A percentile compares a stretch with the other conserved stretches of the same genome.
phyloP scores from a whole-genome alignment of 2,329 filamentous ascomycete species.

The Ceratocystis albifundus region DNA sequence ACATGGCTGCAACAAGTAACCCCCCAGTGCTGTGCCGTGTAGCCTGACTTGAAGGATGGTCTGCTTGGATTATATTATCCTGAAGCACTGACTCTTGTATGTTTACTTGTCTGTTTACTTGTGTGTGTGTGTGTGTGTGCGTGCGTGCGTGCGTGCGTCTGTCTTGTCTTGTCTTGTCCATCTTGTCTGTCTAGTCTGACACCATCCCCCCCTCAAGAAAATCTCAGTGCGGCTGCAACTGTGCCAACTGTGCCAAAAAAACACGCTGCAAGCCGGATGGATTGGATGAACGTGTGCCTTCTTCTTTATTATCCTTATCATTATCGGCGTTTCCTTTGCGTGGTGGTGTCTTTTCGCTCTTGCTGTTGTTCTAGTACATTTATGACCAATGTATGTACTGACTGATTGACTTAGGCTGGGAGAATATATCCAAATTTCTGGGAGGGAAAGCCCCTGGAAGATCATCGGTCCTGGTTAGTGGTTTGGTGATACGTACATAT shows the following conservation, averaged over 20 bases:
- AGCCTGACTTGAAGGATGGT: neutral
- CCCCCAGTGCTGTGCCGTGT: neutral
- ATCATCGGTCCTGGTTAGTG: neutral
- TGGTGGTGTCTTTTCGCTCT: neutral
- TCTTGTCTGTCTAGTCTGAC: neutral
- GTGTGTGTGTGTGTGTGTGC: neutral
- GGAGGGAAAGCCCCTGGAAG: neutral
- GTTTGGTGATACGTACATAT: neutral
- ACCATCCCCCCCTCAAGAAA: neutral
- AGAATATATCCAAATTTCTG: neutral
- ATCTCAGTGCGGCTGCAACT: constrained; percentile 1
- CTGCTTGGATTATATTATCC: neutral
- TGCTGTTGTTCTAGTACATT: neutral
- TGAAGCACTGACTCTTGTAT: neutral
- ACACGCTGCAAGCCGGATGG: neutral
- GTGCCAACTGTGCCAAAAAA: too few species aligned
- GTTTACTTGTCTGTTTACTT: neutral
- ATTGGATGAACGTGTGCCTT: neutral
- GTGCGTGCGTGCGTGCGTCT: neutral
- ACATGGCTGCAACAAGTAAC: neutral
- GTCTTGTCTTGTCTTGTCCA: too few species aligned
- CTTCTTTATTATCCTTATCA: neutral
- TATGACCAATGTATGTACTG: neutral
- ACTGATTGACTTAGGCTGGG: neutral
- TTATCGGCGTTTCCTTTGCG: neutral